phyloP scores from a whole-genome alignment of 2,329 filamentous ascomycete genomes.

The Aureobasidium leucospermi region DNA sequence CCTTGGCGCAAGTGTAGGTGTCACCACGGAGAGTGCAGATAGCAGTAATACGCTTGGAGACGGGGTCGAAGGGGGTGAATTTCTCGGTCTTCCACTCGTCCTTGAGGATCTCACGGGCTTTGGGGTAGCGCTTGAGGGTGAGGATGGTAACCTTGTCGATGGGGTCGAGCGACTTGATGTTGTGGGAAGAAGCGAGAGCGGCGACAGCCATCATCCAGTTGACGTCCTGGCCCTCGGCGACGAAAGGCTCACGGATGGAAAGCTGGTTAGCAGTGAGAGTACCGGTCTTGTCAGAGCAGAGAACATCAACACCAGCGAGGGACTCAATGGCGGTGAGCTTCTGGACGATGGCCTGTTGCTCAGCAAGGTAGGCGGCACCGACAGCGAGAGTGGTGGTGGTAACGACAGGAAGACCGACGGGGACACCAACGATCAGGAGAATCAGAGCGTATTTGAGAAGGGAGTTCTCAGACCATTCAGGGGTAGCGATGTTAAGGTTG shows the following conservation, averaged over 20 bases:
- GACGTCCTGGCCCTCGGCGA: constrained; percentile 68
- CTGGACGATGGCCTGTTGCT: constrained; percentile 73
- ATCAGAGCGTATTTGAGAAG: constrained; percentile 63
- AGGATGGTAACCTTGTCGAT: constrained; percentile 75
- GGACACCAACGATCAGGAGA: constrained; percentile 69
- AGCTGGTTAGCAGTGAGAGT: constrained; percentile 70
- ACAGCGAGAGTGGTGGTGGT: constrained; percentile 72
- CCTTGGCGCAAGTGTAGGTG: constrained; percentile 67
- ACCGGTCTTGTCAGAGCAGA: constrained; percentile 77
- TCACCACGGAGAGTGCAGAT: constrained; percentile 62
- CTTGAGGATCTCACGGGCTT: constrained; percentile 66
- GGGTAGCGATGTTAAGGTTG: constrained; percentile 55
- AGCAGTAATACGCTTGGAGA: constrained; percentile 71
- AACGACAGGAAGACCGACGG: constrained; percentile 71
- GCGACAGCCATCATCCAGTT: constrained; percentile 82
- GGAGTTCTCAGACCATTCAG: constrained; percentile 52
- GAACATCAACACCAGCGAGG: constrained; percentile 66
- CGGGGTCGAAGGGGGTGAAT: constrained; percentile 71
- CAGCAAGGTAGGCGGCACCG: constrained; percentile 67
- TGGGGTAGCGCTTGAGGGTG: constrained; percentile 68
- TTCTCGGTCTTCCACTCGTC: constrained; percentile 71
- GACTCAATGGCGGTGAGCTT: constrained; percentile 75
- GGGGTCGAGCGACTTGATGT: constrained; percentile 69
- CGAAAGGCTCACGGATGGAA: constrained; percentile 68
- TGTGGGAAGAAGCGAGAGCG: constrained; percentile 69